Conservation (phyloP, 805 yeast species). For the Metschnikowia santaceciliae region DNA sequence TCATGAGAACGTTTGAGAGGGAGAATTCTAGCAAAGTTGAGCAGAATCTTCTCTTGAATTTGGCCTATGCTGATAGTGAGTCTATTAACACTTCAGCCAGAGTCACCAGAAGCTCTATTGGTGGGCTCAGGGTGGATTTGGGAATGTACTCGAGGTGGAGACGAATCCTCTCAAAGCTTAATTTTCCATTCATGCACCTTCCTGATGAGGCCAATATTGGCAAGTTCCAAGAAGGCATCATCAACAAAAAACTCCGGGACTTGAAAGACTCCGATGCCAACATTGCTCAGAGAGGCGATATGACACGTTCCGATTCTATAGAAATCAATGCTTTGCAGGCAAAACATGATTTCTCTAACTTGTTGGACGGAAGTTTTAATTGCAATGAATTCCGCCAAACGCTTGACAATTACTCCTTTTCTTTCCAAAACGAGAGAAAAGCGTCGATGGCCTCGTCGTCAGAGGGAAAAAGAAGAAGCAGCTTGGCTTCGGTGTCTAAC, state of each 20-base stretch:
- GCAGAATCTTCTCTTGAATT: slow-evolving; percentile 3
- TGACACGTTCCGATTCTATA: not conserved
- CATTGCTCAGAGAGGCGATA: not conserved
- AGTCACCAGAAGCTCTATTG: slow-evolving; percentile 24
- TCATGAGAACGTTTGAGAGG: slow-evolving; percentile 34
- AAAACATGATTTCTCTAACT: slow-evolving; percentile 37
- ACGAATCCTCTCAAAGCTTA: slow-evolving; percentile 27
- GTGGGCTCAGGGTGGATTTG: slow-evolving; percentile 28
- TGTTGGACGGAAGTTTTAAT: slow-evolving; percentile 27
- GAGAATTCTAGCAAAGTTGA: slow-evolving; percentile 31
- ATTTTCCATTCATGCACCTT: slow-evolving; percentile 43
- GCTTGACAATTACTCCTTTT: slow-evolving; percentile 29
- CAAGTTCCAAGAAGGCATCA: slow-evolving; percentile 17
- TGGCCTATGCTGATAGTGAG: slow-evolving; percentile 15
- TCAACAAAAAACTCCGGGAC: slow-evolving; percentile 8
- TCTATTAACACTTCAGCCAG: slow-evolving; percentile 27
- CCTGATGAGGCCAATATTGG: slow-evolving; percentile 37
- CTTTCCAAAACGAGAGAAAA: slow-evolving; percentile 7
- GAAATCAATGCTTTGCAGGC: slow-evolving; percentile 14
- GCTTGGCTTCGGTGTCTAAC: slow-evolving; percentile 15
- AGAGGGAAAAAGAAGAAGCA: slow-evolving; percentile 10
- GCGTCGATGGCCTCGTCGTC: slow-evolving; percentile 5
- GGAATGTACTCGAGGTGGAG: slow-evolving; percentile 38
- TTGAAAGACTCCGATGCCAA: not conserved
- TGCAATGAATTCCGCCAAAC: slow-evolving; percentile 28